A percentile compares a stretch with the other conserved stretches of the same genome.
These are phyloP conservation scores for Andrographis paniculata DNA, from an alignment of 305 asterid genomes.

Conservation along the genomic window DNA sequence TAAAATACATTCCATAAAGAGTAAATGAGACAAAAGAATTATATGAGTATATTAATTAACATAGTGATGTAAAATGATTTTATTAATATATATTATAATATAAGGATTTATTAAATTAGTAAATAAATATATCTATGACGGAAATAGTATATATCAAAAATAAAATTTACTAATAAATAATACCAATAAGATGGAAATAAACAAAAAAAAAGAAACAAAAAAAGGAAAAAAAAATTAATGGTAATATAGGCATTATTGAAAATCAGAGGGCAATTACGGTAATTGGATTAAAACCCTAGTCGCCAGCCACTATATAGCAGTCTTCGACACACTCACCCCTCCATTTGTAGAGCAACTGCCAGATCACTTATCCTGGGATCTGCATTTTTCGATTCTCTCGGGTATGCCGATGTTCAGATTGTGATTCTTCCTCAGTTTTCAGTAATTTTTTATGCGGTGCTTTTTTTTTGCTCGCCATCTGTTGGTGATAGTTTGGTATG, in stretches of 20 bases:
- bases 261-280: conserved; percentile 15
- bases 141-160: too few species aligned
- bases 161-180: too few species aligned
- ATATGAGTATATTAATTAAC: too few species aligned
- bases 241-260: conserved; percentile 2
- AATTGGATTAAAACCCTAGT: conserved; percentile 19
- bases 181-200: neutral
- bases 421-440: neutral
- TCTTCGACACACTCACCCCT: neutral
- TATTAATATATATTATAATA: too few species aligned
- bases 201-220: neutral
- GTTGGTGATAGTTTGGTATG: neutral
- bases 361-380: conserved; percentile 4
- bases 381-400: neutral
- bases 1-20: too few species aligned
- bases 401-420: conserved; percentile 16
- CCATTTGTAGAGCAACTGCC: conserved; percentile 6
- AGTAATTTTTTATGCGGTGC: neutral
- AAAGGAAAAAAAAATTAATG: neutral
- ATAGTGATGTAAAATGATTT: too few species aligned
- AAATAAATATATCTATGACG: too few species aligned
- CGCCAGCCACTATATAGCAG: neutral
- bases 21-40: too few species aligned
- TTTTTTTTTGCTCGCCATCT: neutral
- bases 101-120: too few species aligned